These are phyloP conservation scores for Byssothecium circinans DNA, from an alignment of 2,329 filamentous ascomycete genomes.

Conservation along the genomic window DNA sequence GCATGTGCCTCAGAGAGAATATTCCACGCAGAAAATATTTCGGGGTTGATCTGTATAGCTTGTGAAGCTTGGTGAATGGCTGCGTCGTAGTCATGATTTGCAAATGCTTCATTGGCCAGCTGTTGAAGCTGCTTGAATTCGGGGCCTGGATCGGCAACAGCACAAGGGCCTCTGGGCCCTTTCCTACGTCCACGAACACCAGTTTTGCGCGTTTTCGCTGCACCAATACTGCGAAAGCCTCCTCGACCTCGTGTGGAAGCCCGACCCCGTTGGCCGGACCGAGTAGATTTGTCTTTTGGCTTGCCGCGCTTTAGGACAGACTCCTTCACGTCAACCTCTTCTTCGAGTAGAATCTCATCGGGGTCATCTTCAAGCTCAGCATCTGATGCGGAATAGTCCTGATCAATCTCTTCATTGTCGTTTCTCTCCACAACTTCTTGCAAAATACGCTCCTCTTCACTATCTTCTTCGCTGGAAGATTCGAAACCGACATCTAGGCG, in stretches of 20 bases:
- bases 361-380: constrained; percentile 33
- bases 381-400: constrained; percentile 38
- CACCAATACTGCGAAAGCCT: constrained; percentile 15
- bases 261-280: constrained; percentile 29
- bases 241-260: constrained; percentile 29
- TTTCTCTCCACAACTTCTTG: constrained; percentile 31
- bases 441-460: constrained; percentile 34
- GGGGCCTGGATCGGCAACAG: constrained; percentile 67
- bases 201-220: constrained; percentile 26
- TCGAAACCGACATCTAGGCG: constrained; percentile 24
- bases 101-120: constrained; percentile 68
- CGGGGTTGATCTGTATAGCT: constrained; percentile 55
- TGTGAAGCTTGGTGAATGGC: constrained; percentile 37
- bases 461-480: constrained; percentile 31
- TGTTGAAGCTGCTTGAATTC: constrained; percentile 71
- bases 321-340: constrained; percentile 30
- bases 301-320: constrained; percentile 21
- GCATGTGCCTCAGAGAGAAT: constrained; percentile 62
- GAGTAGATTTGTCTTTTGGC: constrained; percentile 15
- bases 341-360: constrained; percentile 34
- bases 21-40: constrained; percentile 64
- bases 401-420: constrained; percentile 33
- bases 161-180: constrained; percentile 48
- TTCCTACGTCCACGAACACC: constrained; percentile 30
- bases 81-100: constrained; percentile 61